phyloP scores from a whole-genome alignment of 345 rosid genomes.

The Boechera stricta region DNA sequence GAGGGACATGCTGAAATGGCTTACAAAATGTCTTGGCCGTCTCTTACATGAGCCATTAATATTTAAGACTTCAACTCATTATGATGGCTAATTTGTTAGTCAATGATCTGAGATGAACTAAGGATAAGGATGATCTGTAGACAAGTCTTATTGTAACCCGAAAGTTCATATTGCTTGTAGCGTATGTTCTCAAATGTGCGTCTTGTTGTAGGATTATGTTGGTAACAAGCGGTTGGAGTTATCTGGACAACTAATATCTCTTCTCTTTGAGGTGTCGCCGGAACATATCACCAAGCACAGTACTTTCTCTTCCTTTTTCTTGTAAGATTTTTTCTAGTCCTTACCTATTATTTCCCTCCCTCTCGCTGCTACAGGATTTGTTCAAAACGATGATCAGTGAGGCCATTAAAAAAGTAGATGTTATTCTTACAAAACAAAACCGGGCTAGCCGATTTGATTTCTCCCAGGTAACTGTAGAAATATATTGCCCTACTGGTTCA shows the following conservation, averaged over 20 bases:
- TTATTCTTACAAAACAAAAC: slow-evolving; percentile 46
- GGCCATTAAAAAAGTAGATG: slow-evolving; percentile 57
- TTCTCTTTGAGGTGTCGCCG: slow-evolving; percentile 83
- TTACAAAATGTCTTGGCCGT: background rate
- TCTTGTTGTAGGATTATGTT: slow-evolving; percentile 77
- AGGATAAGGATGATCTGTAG: background rate
- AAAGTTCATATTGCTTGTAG: background rate
- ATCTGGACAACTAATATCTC: slow-evolving; percentile 89
- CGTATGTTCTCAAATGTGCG: slow-evolving; percentile 24
- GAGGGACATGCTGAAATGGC: slow-evolving; percentile 20
- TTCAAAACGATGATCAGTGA: slow-evolving; percentile 80
- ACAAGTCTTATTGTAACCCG: slow-evolving; percentile 5
- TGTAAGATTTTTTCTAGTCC: slow-evolving; percentile 12
- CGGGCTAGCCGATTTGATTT: slow-evolving; percentile 71
- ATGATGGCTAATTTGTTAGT: slow-evolving; percentile 25
- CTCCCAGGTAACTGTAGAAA: slow-evolving; percentile 58
- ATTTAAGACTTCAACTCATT: slow-evolving; percentile 7
- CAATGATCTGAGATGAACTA: slow-evolving; percentile 20
- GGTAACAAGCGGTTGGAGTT: slow-evolving; percentile 96
- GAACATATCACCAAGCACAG: slow-evolving; percentile 23
- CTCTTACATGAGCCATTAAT: slow-evolving; percentile 19
- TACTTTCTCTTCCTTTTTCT: slow-evolving; percentile 22
- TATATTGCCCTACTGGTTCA: slow-evolving; percentile 15
- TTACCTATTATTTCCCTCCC: slow-evolving; percentile 14
- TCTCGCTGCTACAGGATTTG: slow-evolving; percentile 62